Base-by-base conservation (phyloP, 306 rosid species). In the Sphenostylis stenocarpa region DNA sequence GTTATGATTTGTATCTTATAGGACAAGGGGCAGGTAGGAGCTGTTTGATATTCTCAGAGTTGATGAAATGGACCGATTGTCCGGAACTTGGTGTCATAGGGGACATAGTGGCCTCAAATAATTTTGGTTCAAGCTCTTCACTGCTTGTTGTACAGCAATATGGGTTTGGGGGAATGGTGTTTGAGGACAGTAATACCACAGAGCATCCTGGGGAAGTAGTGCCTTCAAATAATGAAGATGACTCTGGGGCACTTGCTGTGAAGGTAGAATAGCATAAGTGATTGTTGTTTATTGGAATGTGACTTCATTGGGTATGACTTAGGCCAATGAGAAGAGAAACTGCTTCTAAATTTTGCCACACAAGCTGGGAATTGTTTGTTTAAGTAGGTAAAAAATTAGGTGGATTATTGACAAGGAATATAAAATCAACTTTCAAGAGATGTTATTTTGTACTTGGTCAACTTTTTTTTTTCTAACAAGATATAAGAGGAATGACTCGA, bases 51-150 rank as follows among this genome's bases (percentile, higher is more conserved):
- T 60, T 73, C 5, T 6, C 51, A 3, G 79, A 75, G 4, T 61
- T 80, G 1, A 55, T 78, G n/a, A 74, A 81, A 8, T 77, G 84
- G 91, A 41, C 78, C 2, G 89, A 88, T 8, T 79, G 80, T 28
- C 88, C 83, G 0, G 96, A 88, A 68, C 78, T 88, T n/a, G 92
- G 92, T 2, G 72, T 80, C 1, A 71, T 86, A 38, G 92, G 92
- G 33, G 88, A 88, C 69, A 47, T 82, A 15, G 33, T 86, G 56
- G 87, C 86, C 20, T 85, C 88, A 9, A 83, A 84, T 19, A 58
- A 33, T 52, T 85, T 83, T 68, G 81, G 83, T 2, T 67, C 78
- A 5, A 20, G 62, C 11, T 79, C 86, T 58, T 83, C 86, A 21
- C 4, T 78, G 15, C 83, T 83, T 58, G 68, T 78, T 58, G 73